phyloP scores from a whole-genome alignment of 805 yeast species.

The Candida koratica region DNA sequence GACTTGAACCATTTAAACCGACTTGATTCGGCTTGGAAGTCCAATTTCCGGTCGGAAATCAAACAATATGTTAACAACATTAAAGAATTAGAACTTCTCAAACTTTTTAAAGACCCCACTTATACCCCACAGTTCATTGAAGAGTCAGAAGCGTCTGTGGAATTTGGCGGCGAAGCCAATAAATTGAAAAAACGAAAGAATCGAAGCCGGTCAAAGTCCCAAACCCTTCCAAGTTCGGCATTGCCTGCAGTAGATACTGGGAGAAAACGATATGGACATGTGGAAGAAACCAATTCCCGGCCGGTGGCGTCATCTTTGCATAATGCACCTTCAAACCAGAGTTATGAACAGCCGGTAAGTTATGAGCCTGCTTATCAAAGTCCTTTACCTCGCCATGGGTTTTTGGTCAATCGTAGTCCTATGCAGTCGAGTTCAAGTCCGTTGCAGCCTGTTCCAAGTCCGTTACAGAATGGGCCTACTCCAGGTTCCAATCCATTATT shows the following conservation, averaged over 20 bases:
- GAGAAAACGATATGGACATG: slow-evolving; percentile 16
- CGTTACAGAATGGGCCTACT: not conserved
- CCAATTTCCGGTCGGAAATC: slow-evolving; percentile 26
- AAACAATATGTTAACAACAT: slow-evolving; percentile 21
- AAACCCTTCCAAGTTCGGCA: slow-evolving; percentile 4
- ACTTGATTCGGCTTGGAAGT: slow-evolving; percentile 30
- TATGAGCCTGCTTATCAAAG: slow-evolving; percentile 2
- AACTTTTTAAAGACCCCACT: slow-evolving; percentile 18
- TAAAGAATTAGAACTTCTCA: slow-evolving; percentile 22
- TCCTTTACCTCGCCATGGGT: slow-evolving; percentile 3
- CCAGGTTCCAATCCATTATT: not conserved
- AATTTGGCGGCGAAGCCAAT: slow-evolving; percentile 36
- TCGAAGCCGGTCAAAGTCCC: slow-evolving; percentile 13
- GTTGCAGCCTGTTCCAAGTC: not conserved
- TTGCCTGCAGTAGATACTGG: not conserved
- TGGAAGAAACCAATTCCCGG: slow-evolving; percentile 7
- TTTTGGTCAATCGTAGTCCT: not conserved
- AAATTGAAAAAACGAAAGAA: slow-evolving; percentile 16
- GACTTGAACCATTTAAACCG: slow-evolving; percentile 25
- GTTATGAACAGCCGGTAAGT: not conserved
- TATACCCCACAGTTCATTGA: slow-evolving; percentile 31
- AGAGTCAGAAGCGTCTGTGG: slow-evolving; percentile 36
- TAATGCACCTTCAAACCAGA: not conserved
- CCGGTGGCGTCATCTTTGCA: slow-evolving; percentile 6
- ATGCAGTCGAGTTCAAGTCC: not conserved